Conservation (phyloP, 805 yeast species). For the Jamesozyma jinghongensis region DNA sequence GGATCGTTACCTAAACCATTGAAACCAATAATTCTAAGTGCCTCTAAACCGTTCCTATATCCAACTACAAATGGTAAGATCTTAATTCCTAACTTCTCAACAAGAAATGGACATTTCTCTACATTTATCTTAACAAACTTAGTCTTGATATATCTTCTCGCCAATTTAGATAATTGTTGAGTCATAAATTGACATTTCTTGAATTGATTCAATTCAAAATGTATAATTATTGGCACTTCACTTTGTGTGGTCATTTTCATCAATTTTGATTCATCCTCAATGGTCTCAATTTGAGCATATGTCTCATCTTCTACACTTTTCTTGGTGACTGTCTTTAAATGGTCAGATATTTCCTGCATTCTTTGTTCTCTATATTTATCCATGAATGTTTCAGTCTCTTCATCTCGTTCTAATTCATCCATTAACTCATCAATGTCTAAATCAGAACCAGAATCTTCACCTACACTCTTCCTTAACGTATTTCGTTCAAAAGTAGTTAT, state of each 20-base stretch:
- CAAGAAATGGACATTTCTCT: constrained; percentile 62
- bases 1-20: constrained; percentile 45
- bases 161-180: constrained; percentile 34
- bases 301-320: constrained; percentile 32
- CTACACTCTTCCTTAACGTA: background rate
- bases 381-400: constrained; percentile 41
- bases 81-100: constrained; percentile 50
- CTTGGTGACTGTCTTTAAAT: constrained; percentile 31
- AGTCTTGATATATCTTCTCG: constrained; percentile 50
- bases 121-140: constrained; percentile 51
- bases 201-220: constrained; percentile 56
- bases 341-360: constrained; percentile 44
- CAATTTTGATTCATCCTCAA: constrained; percentile 47
- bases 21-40: constrained; percentile 58
- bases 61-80: constrained; percentile 63
- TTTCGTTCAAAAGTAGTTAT: constrained; percentile 1
- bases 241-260: constrained; percentile 41
- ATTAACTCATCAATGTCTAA: constrained; percentile 35
- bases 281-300: constrained; percentile 36
- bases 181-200: constrained; percentile 54
- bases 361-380: constrained; percentile 54
- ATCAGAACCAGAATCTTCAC: constrained; percentile 4
- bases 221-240: constrained; percentile 39
- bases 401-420: constrained; percentile 39
- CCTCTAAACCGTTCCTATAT: constrained; percentile 52